These are phyloP conservation scores for Aspergillus sp. DNA, from an alignment of 2,329 filamentous ascomycete genomes.

Conservation along the genomic window DNA sequence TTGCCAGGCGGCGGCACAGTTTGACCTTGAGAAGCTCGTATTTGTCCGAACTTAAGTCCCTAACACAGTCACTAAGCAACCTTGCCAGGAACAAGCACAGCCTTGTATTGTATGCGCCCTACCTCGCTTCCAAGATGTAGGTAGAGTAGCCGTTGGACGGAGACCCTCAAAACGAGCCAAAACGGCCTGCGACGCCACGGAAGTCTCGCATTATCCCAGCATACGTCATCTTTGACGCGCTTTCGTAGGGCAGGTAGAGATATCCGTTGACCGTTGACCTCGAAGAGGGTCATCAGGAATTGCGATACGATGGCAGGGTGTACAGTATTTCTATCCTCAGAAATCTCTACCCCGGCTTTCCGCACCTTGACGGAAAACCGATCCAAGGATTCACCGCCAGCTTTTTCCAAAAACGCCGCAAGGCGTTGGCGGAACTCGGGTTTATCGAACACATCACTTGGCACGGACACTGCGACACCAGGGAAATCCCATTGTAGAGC, in stretches of 20 bases:
- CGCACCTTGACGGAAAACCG: constrained; percentile 55
- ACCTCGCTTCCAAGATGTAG: constrained; percentile 42
- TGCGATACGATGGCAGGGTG: constrained; percentile 63
- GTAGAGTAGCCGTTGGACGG: constrained; percentile 58
- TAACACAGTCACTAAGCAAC: constrained; percentile 50
- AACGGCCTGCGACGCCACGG: constrained; percentile 68
- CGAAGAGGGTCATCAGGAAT: constrained; percentile 64
- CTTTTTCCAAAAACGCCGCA: constrained; percentile 60
- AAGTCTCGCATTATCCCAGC: constrained; percentile 49
- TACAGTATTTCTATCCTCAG: constrained; percentile 63
- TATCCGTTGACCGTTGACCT: constrained; percentile 54
- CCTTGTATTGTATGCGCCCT: constrained; percentile 61
- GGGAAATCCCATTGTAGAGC: constrained; percentile 66
- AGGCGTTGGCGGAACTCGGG: constrained; percentile 54
- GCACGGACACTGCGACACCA: constrained; percentile 55
- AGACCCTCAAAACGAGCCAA: constrained; percentile 67
- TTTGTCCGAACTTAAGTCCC: constrained; percentile 40
- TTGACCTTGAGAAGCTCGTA: constrained; percentile 55
- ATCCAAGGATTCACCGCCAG: constrained; percentile 58
- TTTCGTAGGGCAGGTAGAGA: constrained; percentile 55
- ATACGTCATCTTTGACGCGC: constrained; percentile 66
- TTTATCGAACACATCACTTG: constrained; percentile 44
- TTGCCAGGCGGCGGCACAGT: constrained; percentile 61
- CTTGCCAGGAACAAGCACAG: constrained; percentile 55
- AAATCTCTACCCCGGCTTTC: constrained; percentile 56